Conservation (phyloP, 2,329 filamentous ascomycete species). For the Aspergillus flavus region DNA sequence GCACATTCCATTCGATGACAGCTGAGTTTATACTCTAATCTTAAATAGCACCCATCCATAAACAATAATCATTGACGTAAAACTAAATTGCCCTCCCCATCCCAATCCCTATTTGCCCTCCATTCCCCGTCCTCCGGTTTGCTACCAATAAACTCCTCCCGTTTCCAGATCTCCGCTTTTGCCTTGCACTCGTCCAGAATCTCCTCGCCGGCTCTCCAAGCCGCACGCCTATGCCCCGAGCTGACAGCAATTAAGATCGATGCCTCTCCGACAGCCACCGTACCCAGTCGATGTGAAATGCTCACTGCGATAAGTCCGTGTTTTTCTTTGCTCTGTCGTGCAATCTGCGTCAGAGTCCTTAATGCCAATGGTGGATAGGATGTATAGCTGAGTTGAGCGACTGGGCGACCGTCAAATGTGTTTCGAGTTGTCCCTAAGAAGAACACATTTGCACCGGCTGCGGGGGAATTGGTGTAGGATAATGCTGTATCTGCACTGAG, state of each 20-base stretch:
- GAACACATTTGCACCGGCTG: constrained; percentile 49
- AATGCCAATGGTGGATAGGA: constrained; percentile 46
- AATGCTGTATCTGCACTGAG: constrained; percentile 41
- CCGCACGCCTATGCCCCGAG: constrained; percentile 77
- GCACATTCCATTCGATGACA: too few species aligned
- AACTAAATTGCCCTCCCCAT: constrained; percentile 46
- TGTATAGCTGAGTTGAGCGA: constrained; percentile 49
- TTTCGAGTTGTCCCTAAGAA: constrained; percentile 52
- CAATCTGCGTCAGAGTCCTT: constrained; percentile 43
- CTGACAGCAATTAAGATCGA: constrained; percentile 89
- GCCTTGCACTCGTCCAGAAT: constrained; percentile 84
- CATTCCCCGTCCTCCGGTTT: constrained; percentile 64
- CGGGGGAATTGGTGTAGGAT: constrained; percentile 41
- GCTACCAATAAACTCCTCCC: constrained; percentile 77
- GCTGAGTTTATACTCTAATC: too few species aligned
- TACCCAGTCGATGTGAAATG: constrained; percentile 81
- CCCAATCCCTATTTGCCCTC: constrained; percentile 83
- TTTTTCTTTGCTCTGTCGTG: constrained; percentile 50
- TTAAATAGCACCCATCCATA: too few species aligned
- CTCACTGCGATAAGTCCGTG: constrained; percentile 73
- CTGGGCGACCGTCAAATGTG: constrained; percentile 44
- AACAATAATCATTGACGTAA: not conserved
- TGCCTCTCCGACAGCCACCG: constrained; percentile 85
- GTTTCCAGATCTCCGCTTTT: constrained; percentile 92
- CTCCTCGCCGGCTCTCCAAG: constrained; percentile 87